Base-by-base conservation (phyloP, 2,329 filamentous ascomycete genomes). In the Monilinia laxa region DNA sequence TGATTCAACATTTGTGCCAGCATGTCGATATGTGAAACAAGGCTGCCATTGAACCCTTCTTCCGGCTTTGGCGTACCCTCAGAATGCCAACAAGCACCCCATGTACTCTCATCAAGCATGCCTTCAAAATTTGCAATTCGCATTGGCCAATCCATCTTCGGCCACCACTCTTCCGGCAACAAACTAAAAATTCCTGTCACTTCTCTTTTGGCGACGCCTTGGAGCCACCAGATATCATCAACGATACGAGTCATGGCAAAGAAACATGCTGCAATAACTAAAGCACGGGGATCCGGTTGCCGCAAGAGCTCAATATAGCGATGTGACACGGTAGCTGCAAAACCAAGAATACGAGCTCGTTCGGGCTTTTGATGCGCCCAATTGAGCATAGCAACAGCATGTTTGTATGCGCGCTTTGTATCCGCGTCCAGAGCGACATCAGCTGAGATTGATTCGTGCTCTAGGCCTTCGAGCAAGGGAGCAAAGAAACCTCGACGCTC, bases 351-450 rank as follows among this genome's bases (percentile, higher is more conserved):
- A 1, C 85, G 85, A 11, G 83, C 83, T 47, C 84, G 83, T 69
- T 85, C 81, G 3, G 85, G 84, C 65, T 84, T 85, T 72, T 82
- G 83, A 72, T 89, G 86, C 1, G 85, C 85, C 86, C 86, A 89
- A 72, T 89, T 88, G 10, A 89, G 79, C 10, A 87, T 86, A 23
- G 85, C 85, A n/a, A 89, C 83, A 20, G 86, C 84, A 71, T 89
- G 87, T 23, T 84, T 81, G 71, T 89, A 89, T 12, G 83, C 85
- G 70, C 86, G 84, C 23, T 79, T 80, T 0, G 81, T 84, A 54
- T 73, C 72, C 31, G 62, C 60, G 20, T 66, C 65, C 2, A 64
- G 14, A 1, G 60, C 38, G 10, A 68, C 70, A 18, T 73, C 69
- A 23, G 79, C 70, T 10, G 65, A 71, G 1, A 77, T 77, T 2